These are phyloP conservation scores for Talaromyces pinophilus DNA, from an alignment of 2,329 filamentous ascomycete species.

Conservation along the genomic window DNA sequence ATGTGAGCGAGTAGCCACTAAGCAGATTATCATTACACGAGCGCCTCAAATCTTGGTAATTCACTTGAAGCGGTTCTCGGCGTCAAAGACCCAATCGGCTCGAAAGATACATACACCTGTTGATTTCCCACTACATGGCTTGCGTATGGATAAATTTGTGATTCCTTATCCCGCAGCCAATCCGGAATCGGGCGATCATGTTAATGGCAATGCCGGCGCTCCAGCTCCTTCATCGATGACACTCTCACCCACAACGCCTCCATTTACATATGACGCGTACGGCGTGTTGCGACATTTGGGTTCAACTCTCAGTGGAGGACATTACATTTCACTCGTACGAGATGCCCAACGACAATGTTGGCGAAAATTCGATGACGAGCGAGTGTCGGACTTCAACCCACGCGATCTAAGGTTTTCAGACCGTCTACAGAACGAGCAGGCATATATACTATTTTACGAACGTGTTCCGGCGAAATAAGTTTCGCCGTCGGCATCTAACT, in stretches of 20 bases:
- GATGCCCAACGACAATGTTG: slow-evolving; percentile 60
- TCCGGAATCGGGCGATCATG: slow-evolving; percentile 25
- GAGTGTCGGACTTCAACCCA: slow-evolving; percentile 59
- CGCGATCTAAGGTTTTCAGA: slow-evolving; percentile 51
- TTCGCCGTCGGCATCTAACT: neutral
- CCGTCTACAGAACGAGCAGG: slow-evolving; percentile 62
- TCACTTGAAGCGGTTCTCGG: slow-evolving; percentile 70
- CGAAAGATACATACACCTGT: slow-evolving; percentile 72
- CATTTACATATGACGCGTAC: slow-evolving; percentile 81
- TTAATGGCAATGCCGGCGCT: slow-evolving; percentile 60
- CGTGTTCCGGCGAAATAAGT: slow-evolving; percentile 47
- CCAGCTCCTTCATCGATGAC: slow-evolving; percentile 56
- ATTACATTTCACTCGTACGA: slow-evolving; percentile 74
- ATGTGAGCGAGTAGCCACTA: slow-evolving; percentile 64
- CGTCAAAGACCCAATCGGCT: slow-evolving; percentile 57
- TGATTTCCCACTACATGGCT: slow-evolving; percentile 72
- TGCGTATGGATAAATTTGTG: slow-evolving; percentile 64
- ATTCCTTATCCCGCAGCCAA: slow-evolving; percentile 49
- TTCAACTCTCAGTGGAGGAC: slow-evolving; percentile 66
- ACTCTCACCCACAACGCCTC: slow-evolving; percentile 51
- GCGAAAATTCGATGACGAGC: slow-evolving; percentile 63
- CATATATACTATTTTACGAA: slow-evolving; percentile 67
- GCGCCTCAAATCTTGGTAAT: slow-evolving; percentile 78
- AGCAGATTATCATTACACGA: slow-evolving; percentile 72
- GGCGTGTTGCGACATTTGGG: slow-evolving; percentile 80